Evolutionary conservation across 1,139 yeast genomes (phyloP), one percentile per base, ranked within the genome.

Genomic region (Suhomyces anneliseae): DNA sequence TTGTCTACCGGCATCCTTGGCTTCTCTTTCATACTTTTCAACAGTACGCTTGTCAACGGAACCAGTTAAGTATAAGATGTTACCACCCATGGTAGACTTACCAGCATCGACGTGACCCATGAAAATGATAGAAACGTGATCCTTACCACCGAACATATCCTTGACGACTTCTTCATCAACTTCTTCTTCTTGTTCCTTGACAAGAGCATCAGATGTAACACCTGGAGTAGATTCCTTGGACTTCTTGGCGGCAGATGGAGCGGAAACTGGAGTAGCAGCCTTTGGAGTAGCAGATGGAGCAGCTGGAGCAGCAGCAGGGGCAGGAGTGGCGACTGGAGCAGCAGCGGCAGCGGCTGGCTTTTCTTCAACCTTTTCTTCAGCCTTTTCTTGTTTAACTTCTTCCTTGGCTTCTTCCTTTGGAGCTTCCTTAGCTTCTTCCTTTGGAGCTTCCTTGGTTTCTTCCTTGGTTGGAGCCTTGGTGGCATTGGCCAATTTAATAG

Each of bases 91-190:
- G 54, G 99, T 93, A 46, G 97, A 90, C 72, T 93, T 93, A 66
- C 99, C 99, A 38, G 99, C 99, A 79, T 93, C 99, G 59, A 93
- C 99, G 67, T 93, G 99, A 58, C 99, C 99, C 98, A 93, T 95
- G 71, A 93, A 93, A 62, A 93, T 90, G 61, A 93, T 87, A 34
- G 97, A 90, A 64, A 93, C 82, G 71, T 95, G 99, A 66, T 92
- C 98, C 70, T 95, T 95, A 62, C 95, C 96, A 51, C 97, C 98
- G 65, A 90, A 95, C 86, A 95, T 73, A 60, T 93, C 99, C 48
- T 81, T 85, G 55, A 93, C 89, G 52, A 90, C 82, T 59, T 87
- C 96, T 63, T 88, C 87, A 64, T 93, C 99, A 53, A 93, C 80
- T 62, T 83, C 83, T 34, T 87, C 95, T 64, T 88, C 96, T 68